Evolutionary conservation across 1,139 yeast genomes (phyloP).

Genomic region (Meyerozyma carpophila): DNA sequence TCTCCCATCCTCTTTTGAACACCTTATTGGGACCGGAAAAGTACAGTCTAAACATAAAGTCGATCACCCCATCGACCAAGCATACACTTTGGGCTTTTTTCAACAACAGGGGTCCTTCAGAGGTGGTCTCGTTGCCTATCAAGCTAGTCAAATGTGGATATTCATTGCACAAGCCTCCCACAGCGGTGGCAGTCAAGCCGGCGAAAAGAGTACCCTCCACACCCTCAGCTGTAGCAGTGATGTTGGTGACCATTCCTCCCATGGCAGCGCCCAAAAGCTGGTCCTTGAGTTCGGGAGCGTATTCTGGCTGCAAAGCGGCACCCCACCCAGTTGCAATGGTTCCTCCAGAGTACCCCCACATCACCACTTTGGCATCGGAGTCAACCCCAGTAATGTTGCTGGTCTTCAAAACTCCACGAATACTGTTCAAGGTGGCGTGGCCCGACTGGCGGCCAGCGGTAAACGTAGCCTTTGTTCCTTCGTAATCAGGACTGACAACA

Average conservation of each 20-base stretch:
- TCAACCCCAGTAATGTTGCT: constrained; percentile 10
- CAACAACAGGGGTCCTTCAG: constrained; percentile 1
- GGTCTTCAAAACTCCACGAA: constrained; percentile 9
- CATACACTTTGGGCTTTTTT: constrained; percentile 5
- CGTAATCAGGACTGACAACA: constrained; percentile 9
- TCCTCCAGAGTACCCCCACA: constrained; percentile 19
- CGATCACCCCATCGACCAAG: constrained; percentile 3
- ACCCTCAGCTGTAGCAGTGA: constrained; percentile 14
- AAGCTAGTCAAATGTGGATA: constrained; percentile 17
- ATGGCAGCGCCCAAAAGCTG: constrained; percentile 11
- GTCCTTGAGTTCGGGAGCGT: constrained; percentile 15
- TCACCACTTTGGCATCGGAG: constrained; percentile 10
- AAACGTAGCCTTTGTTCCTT: constrained; percentile 8
- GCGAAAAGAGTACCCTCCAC: constrained; percentile 21
- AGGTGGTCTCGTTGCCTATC: constrained; percentile 3
- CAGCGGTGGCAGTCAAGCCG: constrained; percentile 21
- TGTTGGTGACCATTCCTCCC: constrained; percentile 13
- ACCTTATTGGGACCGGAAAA: constrained; percentile 7
- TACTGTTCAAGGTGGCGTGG: constrained; percentile 7
- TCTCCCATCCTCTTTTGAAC: constrained; percentile 12
- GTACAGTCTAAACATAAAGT: constrained; percentile 5
- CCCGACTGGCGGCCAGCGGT: constrained; percentile 8
- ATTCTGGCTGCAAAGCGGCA: constrained; percentile 13
- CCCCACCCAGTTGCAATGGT: constrained; percentile 18
- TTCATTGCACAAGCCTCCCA: constrained; percentile 22